Base-by-base conservation (phyloP, 2,329 filamentous ascomycete genomes). In the Colletotrichum kahawae region DNA sequence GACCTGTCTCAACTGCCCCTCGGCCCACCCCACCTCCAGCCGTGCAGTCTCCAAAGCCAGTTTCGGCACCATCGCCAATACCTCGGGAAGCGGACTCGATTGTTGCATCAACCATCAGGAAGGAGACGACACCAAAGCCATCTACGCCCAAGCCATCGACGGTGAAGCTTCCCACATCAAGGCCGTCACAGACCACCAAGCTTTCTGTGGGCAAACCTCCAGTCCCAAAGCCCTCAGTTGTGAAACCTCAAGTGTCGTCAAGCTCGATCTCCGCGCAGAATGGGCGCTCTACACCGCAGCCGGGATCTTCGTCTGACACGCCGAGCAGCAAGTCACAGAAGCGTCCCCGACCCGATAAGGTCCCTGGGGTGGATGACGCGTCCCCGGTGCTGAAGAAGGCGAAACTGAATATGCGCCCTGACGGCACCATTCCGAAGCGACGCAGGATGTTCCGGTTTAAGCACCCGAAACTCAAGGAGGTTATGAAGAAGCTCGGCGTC, bases 381-480 rank as follows among this genome's bases (percentile, higher is more conserved):
- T 79, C 80, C 1, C 85, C 85, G 2, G 82, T 81, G 31, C 79
- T 84, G 1, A 87, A 87, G 79, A 82, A 85, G 14, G 82, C 84
- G 6, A 87, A 86, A 78, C 80, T 77, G 18, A 71, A 57, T 27
- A 18, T 81, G 8, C 83, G 84, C 16, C 73, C 79, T 2, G 78
- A 78, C 18, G 72, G 69, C 29, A 76, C 77, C 4, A 70, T 77
- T 8, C 78, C 80, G 2, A 74, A 75, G 43, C 70, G 75, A 38
- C 84, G 82, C 74, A 84, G 80, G 75, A 82, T 86, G n/a, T 81
- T 87, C 7, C 85, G 83, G 7, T 77, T 87, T 6, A 84, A 79
- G 77, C 84, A 83, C 3, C 78, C 75, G 9, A 81, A 83, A n/a
- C 79, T 83, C 1, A 82, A 79, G 63, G 81, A 83, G 14, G 80